phyloP scores from a whole-genome alignment of 2,329 filamentous ascomycete genomes.

The Fusarium sp. region DNA sequence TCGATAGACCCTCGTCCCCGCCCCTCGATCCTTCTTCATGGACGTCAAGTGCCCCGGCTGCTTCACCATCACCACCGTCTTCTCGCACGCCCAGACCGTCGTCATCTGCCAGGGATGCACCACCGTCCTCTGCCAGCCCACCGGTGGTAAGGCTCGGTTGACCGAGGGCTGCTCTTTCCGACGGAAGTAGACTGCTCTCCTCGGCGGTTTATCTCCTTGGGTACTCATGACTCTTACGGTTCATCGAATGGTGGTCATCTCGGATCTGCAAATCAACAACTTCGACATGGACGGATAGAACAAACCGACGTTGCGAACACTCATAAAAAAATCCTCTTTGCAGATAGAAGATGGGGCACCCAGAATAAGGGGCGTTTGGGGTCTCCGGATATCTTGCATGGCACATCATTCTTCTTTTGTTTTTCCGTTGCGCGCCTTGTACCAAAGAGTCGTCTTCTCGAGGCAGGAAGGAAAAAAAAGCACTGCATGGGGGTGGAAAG shows the following conservation, averaged over 20 bases:
- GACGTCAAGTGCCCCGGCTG: constrained; percentile 99
- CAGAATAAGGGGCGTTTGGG: constrained; percentile 77
- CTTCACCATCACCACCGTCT: constrained; percentile 99
- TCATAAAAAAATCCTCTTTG: constrained; percentile 58
- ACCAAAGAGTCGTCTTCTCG: constrained; percentile 60
- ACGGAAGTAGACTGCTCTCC: constrained; percentile 87
- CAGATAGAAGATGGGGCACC: constrained; percentile 80
- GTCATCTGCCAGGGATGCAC: constrained; percentile 99
- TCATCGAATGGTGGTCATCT: constrained; percentile 67
- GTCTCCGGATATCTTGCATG: constrained; percentile 86
- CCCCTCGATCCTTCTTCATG: constrained; percentile 99
- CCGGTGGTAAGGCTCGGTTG: constrained; percentile 97
- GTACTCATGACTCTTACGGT: constrained; percentile 63
- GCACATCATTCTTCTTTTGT: constrained; percentile 63
- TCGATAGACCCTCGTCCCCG: constrained; percentile 87
- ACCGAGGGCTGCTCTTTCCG: constrained; percentile 99
- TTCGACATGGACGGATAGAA: constrained; percentile 65
- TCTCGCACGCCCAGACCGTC: constrained; percentile 99
- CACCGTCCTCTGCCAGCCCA: constrained; percentile 99
- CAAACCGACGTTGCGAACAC: constrained; percentile 60
- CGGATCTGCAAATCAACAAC: constrained; percentile 68
- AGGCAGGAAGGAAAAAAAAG: constrained; percentile 56
- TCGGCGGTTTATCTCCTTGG: constrained; percentile 60
- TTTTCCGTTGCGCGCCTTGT: constrained; percentile 61
- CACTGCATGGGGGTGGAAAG: constrained; percentile 69